These are phyloP conservation scores for Lignosus rhinocerotis DNA, from an alignment of 1,284 basidiomycete species.

Conservation along the genomic window DNA sequence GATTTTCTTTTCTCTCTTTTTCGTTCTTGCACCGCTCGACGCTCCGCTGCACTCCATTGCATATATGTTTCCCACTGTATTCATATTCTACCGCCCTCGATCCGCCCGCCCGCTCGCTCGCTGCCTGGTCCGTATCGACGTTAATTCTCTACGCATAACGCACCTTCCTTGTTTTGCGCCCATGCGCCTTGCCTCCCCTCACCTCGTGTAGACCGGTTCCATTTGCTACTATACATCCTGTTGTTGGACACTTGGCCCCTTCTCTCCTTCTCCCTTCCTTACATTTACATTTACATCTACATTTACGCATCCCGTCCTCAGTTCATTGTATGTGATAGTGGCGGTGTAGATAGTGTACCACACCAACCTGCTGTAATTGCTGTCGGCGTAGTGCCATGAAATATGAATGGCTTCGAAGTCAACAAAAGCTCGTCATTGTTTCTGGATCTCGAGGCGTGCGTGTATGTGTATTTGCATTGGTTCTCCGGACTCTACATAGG, in stretches of 20 bases:
- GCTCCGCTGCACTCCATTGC: neutral
- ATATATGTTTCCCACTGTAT: neutral
- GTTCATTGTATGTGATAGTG: neutral
- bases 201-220: neutral
- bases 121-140: constrained; percentile 7
- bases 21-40: neutral
- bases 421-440: neutral
- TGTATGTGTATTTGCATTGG: neutral
- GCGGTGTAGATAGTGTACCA: neutral
- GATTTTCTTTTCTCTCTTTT: neutral
- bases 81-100: constrained; percentile 9
- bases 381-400: neutral
- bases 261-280: neutral
- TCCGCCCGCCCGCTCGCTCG: neutral
- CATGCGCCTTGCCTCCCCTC: neutral
- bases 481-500: too few relatives aligned
- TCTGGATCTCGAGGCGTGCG: neutral
- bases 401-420: neutral
- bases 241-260: neutral
- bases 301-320: too few relatives aligned
- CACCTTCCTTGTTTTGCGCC: constrained; percentile 13
- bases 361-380: neutral
- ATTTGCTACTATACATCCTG: neutral
- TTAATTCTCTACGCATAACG: constrained; percentile 16
- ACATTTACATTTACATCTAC: neutral